Percentiles rank a stretch among this genome's conserved stretches.
Conservation (phyloP, 176 grass and related monocot genomes). For the Tillandsia leiboldiana region DNA sequence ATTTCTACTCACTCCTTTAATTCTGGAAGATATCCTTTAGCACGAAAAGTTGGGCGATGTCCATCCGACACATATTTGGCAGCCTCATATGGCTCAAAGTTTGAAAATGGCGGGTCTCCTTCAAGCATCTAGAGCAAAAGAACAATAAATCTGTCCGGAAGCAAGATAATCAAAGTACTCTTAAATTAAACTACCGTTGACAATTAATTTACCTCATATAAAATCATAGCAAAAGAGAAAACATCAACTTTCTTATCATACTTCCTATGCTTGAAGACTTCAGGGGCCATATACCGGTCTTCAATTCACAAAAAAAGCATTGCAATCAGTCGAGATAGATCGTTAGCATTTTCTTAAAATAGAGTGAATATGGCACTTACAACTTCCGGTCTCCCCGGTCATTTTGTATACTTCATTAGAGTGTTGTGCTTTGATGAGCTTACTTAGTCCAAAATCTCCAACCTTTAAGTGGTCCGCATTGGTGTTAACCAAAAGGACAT, state of each 20-base stretch:
- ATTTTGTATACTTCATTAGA: constrained; percentile 95
- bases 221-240: constrained; percentile 99
- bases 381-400: constrained; percentile 98
- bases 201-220: constrained; percentile 71
- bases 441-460: constrained; percentile 97
- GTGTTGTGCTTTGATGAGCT: constrained; percentile 84
- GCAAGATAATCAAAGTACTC: not conserved
- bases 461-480: constrained; percentile 95
- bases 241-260: constrained; percentile 99
- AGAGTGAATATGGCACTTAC: constrained; percentile 36
- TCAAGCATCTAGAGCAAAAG: constrained; percentile 69
- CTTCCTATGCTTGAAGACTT: constrained; percentile 97
- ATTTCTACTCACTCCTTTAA: constrained; percentile 67
- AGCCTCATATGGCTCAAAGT: constrained; percentile 86
- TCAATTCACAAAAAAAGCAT: constrained; percentile 10
- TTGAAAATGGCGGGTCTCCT: constrained; percentile 79
- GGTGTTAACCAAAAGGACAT: constrained; percentile 92
- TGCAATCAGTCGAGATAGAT: constrained; percentile 8
- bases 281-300: constrained; percentile 99
- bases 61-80: constrained; percentile 85
- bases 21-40: constrained; percentile 56
- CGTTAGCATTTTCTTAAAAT: not conserved
- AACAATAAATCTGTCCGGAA: constrained; percentile 13
- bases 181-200: constrained; percentile 4
- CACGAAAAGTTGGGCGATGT: constrained; percentile 59